Base-by-base conservation (phyloP, 2,329 filamentous ascomycete genomes). In the Ophiognomonia clavigignenti-juglandacearum region DNA sequence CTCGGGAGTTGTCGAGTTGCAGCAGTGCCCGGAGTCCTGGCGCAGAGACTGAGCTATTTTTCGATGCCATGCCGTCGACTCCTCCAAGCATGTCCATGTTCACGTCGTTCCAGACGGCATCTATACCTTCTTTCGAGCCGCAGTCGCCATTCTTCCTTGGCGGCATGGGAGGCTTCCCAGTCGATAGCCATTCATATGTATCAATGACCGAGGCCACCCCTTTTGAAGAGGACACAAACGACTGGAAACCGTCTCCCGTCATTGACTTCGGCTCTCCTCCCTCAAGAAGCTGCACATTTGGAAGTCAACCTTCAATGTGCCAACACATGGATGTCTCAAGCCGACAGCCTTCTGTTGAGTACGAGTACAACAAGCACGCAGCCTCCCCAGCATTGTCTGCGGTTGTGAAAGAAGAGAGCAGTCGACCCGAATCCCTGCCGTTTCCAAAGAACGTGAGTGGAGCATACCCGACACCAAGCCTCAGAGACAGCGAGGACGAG, bases 1-100 rank as follows among this genome's bases (percentile, higher is more conserved):
- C 66, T 11, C 60, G 65, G 23, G 60, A 58, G 32, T 59, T 61
- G 14, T 62, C 65, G 4, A 67, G 67, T 19, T 64, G 64, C 46
- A 64, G 66, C 47, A 65, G 62, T 43, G 59, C 57, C 22, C 59
- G 61, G 19, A 72, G 68, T 31, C 68, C 68, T 14, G 61, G 59
- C 4, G 57, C 64, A 4, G 68, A 71, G n/a, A 64, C 62, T 45
- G 69, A 73, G 42, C 59, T 61, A 20, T 63, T 60, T 42, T 60
- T 61, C 43, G 58, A 61, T 45, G 52, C 58, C 40, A 59, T 60
- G n/a, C 69, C 68, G 9, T 57, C 59, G 23, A 70, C 70, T 3
- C 67, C 68, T 2, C 58, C 62, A 11, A 69, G 70, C 36, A 56
- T 59, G 24, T 45, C 54, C 20, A 39, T 60, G 16, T 55, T 63